These are phyloP conservation scores for Botrytis fragariae DNA, from an alignment of 2,329 filamentous ascomycete genomes.

Conservation along the genomic window DNA sequence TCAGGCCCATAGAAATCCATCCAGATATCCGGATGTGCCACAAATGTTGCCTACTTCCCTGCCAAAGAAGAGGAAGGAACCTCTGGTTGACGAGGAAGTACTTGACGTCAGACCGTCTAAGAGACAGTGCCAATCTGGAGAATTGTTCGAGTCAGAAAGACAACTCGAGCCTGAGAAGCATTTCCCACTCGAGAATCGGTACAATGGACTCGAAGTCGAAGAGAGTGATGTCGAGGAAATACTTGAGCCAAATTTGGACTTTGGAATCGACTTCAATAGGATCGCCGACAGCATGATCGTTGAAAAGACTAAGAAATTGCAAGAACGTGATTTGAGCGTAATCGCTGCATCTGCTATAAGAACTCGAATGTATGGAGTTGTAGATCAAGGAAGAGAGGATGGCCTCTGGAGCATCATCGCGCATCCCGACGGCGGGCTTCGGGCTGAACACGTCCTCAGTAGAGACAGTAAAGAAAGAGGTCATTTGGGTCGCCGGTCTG, in stretches of 20 bases:
- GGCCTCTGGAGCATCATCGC: background rate
- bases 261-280: too few species aligned
- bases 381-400: background rate
- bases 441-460: too few species aligned
- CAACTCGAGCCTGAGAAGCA: background rate
- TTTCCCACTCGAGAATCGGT: too few species aligned
- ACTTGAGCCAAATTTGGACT: too few species aligned
- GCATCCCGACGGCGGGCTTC: background rate
- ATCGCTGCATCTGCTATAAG: fast-evolving
- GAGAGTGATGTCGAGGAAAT: background rate
- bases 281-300: background rate
- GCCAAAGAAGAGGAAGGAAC: background rate
- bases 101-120: background rate
- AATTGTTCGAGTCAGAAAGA: background rate
- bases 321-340: too few species aligned
- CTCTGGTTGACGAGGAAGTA: background rate
- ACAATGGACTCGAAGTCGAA: background rate
- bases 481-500: background rate
- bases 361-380: background rate
- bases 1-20: too few species aligned
- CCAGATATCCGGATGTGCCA: background rate
- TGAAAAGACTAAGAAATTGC: background rate
- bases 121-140: background rate
- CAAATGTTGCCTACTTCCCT: background rate
- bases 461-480: background rate